Evolutionary conservation across 2,329 filamentous ascomycete species (phyloP).

Genomic region (Lecanicillium sp.): DNA sequence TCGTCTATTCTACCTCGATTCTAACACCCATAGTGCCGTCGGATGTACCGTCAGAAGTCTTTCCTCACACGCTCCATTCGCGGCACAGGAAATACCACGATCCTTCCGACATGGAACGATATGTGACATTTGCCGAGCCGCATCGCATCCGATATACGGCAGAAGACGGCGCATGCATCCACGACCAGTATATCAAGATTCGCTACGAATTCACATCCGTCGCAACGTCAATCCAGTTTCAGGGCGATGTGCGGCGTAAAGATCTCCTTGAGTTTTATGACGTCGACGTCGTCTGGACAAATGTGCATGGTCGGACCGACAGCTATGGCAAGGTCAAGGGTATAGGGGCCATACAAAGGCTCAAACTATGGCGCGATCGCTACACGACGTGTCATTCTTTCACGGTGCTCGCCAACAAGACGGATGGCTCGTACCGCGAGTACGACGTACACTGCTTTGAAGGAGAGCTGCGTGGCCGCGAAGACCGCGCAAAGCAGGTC

Average conservation of each 20-base stretch:
- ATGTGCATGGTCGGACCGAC: conserved; percentile 39
- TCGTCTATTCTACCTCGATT: conserved; percentile 1
- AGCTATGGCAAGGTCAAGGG: conserved; percentile 41
- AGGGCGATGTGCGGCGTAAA: conserved; percentile 38
- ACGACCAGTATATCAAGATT: conserved; percentile 39
- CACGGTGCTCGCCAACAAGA: conserved; percentile 38
- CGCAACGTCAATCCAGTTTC: conserved; percentile 38
- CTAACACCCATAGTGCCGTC: conserved; percentile 31
- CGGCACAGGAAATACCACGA: conserved; percentile 42
- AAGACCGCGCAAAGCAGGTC: conserved; percentile 36
- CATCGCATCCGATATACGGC: conserved; percentile 40
- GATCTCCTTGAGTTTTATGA: conserved; percentile 43
- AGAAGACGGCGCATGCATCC: conserved; percentile 35
- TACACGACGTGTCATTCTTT: conserved; percentile 39
- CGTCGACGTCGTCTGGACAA: conserved; percentile 44
- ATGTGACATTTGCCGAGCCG: conserved; percentile 36
- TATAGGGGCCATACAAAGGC: conserved; percentile 41
- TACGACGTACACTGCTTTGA: conserved; percentile 40
- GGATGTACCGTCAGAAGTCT: conserved; percentile 33
- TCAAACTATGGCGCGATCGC: conserved; percentile 43
- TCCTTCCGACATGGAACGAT: conserved; percentile 40
- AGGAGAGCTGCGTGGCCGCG: conserved; percentile 33
- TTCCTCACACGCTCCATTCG: conserved; percentile 41
- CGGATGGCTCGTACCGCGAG: conserved; percentile 37
- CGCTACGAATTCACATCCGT: conserved; percentile 43